These are phyloP conservation scores for Truncatella angustata DNA, from an alignment of 2,329 filamentous ascomycete genomes.

Conservation along the genomic window DNA sequence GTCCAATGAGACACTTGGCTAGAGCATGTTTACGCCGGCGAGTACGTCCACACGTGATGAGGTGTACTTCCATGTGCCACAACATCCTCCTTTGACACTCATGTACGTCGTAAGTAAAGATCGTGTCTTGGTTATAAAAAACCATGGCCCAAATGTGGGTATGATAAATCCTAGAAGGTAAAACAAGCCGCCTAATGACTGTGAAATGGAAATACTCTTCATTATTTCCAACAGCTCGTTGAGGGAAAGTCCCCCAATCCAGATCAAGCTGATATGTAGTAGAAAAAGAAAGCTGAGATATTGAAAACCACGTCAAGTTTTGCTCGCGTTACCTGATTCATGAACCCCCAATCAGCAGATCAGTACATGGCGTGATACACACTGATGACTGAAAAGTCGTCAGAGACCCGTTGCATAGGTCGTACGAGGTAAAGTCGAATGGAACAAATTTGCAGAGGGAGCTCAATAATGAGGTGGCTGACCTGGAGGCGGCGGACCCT, in stretches of 20 bases:
- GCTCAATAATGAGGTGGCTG: slow-evolving; percentile 29
- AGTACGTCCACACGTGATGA: too few species aligned
- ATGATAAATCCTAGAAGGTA: slow-evolving; percentile 5
- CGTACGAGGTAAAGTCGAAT: background rate
- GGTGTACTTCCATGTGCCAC: slow-evolving; percentile 1
- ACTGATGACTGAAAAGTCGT: background rate
- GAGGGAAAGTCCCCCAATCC: background rate
- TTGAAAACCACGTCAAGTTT: too few species aligned
- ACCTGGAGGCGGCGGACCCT: slow-evolving; percentile 37
- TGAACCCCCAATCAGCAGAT: too few species aligned
- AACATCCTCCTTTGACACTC: background rate
- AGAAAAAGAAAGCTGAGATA: background rate
- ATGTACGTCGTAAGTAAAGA: slow-evolving; percentile 3
- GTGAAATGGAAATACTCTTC: slow-evolving; percentile 1
- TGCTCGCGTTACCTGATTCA: too few species aligned
- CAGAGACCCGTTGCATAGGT: background rate
- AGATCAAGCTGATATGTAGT: background rate
- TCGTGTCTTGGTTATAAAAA: slow-evolving; percentile 12
- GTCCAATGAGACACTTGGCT: background rate
- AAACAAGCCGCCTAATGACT: background rate
- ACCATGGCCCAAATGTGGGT: background rate
- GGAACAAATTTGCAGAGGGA: background rate
- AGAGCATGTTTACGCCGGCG: too few species aligned
- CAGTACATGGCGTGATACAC: background rate
- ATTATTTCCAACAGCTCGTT: too few species aligned